Evolutionary conservation across 148 eudicot species (phyloP).

Genomic region (Rhododendron mucronatum): DNA sequence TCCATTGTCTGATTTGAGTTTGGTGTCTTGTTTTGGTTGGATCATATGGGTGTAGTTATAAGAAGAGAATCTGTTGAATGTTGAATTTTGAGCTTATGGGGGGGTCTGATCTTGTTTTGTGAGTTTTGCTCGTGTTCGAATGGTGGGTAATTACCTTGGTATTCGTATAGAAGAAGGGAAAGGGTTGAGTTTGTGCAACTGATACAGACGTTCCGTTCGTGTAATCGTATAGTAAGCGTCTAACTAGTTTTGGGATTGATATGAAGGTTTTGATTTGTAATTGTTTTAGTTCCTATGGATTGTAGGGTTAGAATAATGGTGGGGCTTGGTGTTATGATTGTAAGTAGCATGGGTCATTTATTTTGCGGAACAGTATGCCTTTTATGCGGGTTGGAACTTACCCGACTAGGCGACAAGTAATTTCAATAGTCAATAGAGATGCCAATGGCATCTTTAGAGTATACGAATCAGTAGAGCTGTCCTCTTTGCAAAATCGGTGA

Average conservation of each 20-base stretch:
- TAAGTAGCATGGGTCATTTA: background rate
- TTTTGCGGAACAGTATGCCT: background rate
- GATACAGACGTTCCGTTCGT: background rate
- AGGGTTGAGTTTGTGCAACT: background rate
- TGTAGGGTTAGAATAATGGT: background rate
- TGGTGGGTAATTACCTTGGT: background rate
- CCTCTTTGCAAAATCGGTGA: background rate
- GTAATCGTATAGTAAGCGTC: background rate
- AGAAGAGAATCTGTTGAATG: background rate
- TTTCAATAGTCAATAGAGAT: background rate
- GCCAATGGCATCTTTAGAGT: background rate
- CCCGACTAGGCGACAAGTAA: background rate
- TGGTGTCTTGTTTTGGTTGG: background rate
- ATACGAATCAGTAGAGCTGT: background rate
- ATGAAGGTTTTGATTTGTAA: background rate
- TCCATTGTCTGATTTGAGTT: background rate
- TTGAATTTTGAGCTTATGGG: background rate
- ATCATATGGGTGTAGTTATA: background rate
- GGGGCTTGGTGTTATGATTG: background rate
- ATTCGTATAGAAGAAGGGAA: background rate
- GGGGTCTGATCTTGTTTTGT: background rate
- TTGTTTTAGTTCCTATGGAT: background rate
- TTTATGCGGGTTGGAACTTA: background rate
- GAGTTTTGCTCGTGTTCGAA: background rate
- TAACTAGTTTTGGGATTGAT: background rate